Evolutionary conservation across 768 basidiomycete genomes (phyloP).

Genomic region (Lyophyllum semitale): DNA sequence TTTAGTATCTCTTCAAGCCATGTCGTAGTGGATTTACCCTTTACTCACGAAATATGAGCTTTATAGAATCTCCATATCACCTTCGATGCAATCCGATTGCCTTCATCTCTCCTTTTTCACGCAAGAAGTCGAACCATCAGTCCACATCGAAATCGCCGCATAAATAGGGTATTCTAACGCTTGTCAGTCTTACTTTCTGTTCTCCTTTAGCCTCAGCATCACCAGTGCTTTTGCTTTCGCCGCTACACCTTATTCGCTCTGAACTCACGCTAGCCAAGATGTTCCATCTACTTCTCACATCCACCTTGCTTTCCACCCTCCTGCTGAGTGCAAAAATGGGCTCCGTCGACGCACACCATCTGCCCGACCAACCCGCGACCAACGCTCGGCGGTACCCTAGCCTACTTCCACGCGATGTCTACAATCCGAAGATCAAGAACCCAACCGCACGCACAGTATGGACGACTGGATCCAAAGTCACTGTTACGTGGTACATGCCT

Average conservation of each 20-base stretch:
- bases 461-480: conserved; percentile 35
- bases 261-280: conserved; percentile 35
- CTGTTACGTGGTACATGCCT: conserved; percentile 48
- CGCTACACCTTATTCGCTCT: conserved; percentile 13
- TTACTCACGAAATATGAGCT: too few species aligned
- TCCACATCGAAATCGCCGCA: conserved; percentile 7
- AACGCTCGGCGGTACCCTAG: conserved; percentile 4
- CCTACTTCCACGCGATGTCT: conserved; percentile 32
- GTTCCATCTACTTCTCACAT: conserved; percentile 27
- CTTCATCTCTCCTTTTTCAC: background rate
- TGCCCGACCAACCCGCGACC: conserved; percentile 27
- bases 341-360: conserved; percentile 25
- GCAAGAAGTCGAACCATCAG: background rate
- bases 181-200: conserved; percentile 17
- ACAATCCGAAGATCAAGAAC: conserved; percentile 42
- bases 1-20: too few species aligned
- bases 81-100: too few species aligned
- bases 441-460: conserved; percentile 41
- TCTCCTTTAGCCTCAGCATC: conserved; percentile 10
- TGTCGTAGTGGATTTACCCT: too few species aligned
- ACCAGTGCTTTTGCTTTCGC: conserved; percentile 2
- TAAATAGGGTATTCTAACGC: conserved; percentile 3
- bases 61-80: too few species aligned
- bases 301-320: conserved; percentile 20
- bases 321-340: conserved; percentile 22